Evolutionary conservation across 257 asterid species (phyloP).

Genomic region (Scutellaria barbata): DNA sequence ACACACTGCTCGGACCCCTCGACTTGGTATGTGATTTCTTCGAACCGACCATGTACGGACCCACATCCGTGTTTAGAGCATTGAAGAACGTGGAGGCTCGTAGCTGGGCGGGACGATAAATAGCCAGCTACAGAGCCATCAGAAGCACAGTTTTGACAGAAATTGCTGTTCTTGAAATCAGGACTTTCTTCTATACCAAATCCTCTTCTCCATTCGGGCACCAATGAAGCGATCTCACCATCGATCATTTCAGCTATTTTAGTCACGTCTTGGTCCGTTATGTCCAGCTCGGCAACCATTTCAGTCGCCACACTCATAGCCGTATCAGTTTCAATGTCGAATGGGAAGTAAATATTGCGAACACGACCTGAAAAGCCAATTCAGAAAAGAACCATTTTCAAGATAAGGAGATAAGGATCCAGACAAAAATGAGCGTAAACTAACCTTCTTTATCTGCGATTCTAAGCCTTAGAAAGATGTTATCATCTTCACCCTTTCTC

Average conservation of each 20-base stretch:
- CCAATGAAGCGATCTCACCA: constrained; percentile 65
- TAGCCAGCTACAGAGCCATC: constrained; percentile 42
- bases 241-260: constrained; percentile 86
- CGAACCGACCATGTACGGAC: constrained; percentile 82
- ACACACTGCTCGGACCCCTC: constrained; percentile 58
- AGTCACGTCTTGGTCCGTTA: constrained; percentile 78
- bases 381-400: constrained; percentile 5
- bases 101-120: constrained; percentile 42
- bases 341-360: constrained; percentile 83
- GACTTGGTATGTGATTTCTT: constrained; percentile 72
- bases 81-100: constrained; percentile 48
- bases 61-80: constrained; percentile 61
- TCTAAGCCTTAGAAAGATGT: constrained; percentile 74
- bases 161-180: constrained; percentile 24
- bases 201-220: constrained; percentile 77
- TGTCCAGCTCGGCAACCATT: constrained; percentile 89
- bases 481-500: constrained; percentile 61
- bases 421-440: constrained; percentile 3
- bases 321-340: constrained; percentile 71
- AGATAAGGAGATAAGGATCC: background rate
- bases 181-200: constrained; percentile 48
- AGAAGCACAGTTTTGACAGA: constrained; percentile 56
- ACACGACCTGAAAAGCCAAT: constrained; percentile 59
- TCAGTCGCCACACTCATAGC: constrained; percentile 81
- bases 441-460: constrained; percentile 87